Base-by-base conservation (phyloP, 2,329 filamentous ascomycete species). In the Beauveria sp. region DNA sequence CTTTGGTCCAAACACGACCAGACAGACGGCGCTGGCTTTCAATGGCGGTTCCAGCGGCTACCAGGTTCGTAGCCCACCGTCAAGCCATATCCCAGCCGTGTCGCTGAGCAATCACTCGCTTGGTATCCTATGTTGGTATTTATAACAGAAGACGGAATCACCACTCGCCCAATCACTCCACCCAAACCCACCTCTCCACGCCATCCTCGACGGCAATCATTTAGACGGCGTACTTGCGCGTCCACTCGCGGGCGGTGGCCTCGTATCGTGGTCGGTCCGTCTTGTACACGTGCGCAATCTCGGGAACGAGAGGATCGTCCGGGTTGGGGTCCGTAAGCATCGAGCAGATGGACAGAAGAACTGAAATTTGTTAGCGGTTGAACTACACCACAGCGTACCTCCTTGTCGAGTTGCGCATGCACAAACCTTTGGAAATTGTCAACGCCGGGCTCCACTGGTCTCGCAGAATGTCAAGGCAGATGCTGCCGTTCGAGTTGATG, bases 221-320 rank as follows among this genome's bases (percentile, higher is more conserved):
- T 55, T 83, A 97, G 78, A 97, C 94, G 73, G 94, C 94, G 76
- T 97, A 97, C 84, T 99, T 99, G 77, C 93, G 87, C 71, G 94
- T 99, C 94, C 94, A 99, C 81, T 99, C 94, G 70, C 93, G 84
- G 64, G 94, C 94, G 62, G 92, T 97, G 67, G 91, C 90, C 81
- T 99, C 94, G 78, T 99, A 99, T 76, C 92, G 85, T 70, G 90
- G 86, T 70, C 92, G 90, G 78, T 99, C 94, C 67, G 93, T 97
- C 88, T 99, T 99, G 90, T 99, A 99, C 74, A 97, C 92, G 75
- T 99, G 94, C 71, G 94, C 94, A 72, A 99, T 99, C 82, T 99
- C 94, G 66, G 94, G 94, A 64, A 99, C 94, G 68, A 99, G 88
- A 73, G 94, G 94, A 78, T 99, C 94, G 76, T 99, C 94, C 66